These are phyloP conservation scores for Rhododendron henanense DNA, from an alignment of 148 eudicot species.

Conservation along the genomic window DNA sequence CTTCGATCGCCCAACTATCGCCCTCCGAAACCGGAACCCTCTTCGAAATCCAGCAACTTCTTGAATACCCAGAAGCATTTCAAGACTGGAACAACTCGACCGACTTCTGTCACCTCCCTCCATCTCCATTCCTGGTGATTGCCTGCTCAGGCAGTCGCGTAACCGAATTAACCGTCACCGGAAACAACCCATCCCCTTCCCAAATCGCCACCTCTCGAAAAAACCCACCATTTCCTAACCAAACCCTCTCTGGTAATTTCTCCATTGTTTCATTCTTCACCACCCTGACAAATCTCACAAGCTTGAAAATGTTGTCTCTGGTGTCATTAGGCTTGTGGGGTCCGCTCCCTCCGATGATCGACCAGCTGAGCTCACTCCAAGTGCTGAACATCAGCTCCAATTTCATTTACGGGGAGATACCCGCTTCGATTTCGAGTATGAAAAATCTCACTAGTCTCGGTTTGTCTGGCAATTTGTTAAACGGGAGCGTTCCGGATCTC, in stretches of 20 bases:
- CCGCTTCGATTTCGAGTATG: constrained; percentile 40
- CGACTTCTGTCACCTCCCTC: constrained; percentile 56
- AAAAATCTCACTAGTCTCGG: constrained; percentile 38
- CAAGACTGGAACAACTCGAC: constrained; percentile 68
- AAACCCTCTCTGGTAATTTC: constrained; percentile 46
- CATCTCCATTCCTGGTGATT: constrained; percentile 36
- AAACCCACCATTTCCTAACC: constrained; percentile 19
- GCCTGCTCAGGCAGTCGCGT: constrained; percentile 63
- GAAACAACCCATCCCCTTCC: constrained; percentile 53
- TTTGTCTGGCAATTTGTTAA: constrained; percentile 59
- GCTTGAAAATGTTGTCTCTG: constrained; percentile 45
- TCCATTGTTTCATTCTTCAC: constrained; percentile 75
- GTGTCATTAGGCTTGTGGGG: constrained; percentile 92
- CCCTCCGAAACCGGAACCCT: constrained; percentile 52
- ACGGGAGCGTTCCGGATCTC: constrained; percentile 73
- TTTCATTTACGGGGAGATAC: constrained; percentile 63
- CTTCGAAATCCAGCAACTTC: constrained; percentile 53
- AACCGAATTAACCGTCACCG: constrained; percentile 68
- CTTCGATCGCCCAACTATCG: constrained; percentile 45
- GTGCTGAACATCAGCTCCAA: constrained; percentile 73
- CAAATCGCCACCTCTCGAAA: constrained; percentile 8
- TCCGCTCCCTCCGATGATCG: constrained; percentile 52
- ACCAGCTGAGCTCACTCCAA: constrained; percentile 51
- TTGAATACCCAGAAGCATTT: constrained; percentile 61
- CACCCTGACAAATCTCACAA: constrained; percentile 60